Evolutionary conservation across 192 early-diverging fungal species (phyloP).

Genomic region (Backusella luteola): DNA sequence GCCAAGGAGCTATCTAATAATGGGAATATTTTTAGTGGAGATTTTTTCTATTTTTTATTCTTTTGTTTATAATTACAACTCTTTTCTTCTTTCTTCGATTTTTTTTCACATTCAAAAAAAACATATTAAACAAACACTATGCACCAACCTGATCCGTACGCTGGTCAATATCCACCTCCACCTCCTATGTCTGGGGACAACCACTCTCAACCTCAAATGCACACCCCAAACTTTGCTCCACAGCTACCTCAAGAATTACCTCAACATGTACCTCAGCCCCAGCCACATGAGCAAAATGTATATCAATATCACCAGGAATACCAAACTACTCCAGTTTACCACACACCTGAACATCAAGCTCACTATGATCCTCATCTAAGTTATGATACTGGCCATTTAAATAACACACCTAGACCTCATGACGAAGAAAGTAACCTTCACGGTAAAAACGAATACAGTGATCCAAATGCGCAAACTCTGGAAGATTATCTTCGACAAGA

Average conservation of each 20-base stretch:
- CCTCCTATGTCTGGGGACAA: background rate
- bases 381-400: background rate
- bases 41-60: background rate
- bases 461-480: background rate
- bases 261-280: background rate
- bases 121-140: background rate
- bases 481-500: conserved; percentile 11
- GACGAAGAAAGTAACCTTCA: conserved; percentile 7
- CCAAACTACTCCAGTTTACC: background rate
- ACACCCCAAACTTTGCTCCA: background rate
- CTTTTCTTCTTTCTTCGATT: background rate
- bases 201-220: background rate
- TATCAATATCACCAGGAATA: background rate
- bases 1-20: conserved; percentile 2
- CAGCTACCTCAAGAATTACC: background rate
- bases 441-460: background rate
- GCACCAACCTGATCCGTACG: conserved; percentile 28
- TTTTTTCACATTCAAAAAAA: background rate
- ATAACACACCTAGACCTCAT: background rate
- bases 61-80: background rate
- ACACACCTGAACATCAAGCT: background rate
- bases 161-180: conserved; percentile 30
- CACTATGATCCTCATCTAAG: background rate
- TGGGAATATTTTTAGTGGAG: conserved; percentile 4
- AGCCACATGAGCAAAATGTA: background rate